Percentiles rank a stretch among this genome's conserved stretches.
Conservation (phyloP, 345 rosid species). For the sweet orange (Citrus sinensis) region DVS_A1.0 CM039163.1:6495501-6496000, state of each 20-base stretch:
- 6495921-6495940: slow-evolving; percentile 12
- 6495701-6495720: slow-evolving; percentile 30
- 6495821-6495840: slow-evolving; percentile 46
- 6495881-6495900: slow-evolving; percentile 35
- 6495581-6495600: slow-evolving; percentile 22
- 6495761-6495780: slow-evolving; percentile 41
- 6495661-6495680: not conserved
- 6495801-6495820: slow-evolving; percentile 40
- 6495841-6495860: slow-evolving; percentile 44
- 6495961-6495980: slow-evolving; percentile 19
- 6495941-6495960: slow-evolving; percentile 24
- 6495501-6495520: slow-evolving; percentile 40
- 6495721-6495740: slow-evolving; percentile 16
- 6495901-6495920: slow-evolving; percentile 34
- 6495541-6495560: slow-evolving; percentile 56
- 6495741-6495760: slow-evolving; percentile 37
- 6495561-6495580: slow-evolving; percentile 42
- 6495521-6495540: slow-evolving; percentile 65
- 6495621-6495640: not conserved
- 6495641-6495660: not conserved
- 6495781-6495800: slow-evolving; percentile 41
- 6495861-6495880: slow-evolving; percentile 13
- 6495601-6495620: slow-evolving; percentile 22
- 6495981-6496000: not conserved
- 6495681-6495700: slow-evolving; percentile 23